These are phyloP conservation scores for Cryptosporidium muris DNA, from an alignment of 169 alveolate genomes.

Conservation along the genomic window DNA sequence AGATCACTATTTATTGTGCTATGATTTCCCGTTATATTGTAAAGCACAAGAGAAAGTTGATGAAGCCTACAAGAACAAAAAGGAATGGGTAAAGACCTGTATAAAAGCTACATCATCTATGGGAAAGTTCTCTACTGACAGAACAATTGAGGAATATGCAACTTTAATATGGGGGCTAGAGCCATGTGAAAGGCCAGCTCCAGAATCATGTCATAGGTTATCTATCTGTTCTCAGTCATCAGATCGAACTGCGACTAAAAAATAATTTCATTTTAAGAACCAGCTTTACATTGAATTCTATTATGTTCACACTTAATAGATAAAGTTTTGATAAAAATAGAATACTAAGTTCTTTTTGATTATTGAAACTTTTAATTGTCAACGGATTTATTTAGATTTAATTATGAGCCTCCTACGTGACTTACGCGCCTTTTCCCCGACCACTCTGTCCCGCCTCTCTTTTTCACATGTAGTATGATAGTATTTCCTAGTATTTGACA, in stretches of 20 bases:
- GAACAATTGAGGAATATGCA: conserved; percentile 89
- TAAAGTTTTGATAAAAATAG: not conserved
- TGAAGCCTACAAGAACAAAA: conserved; percentile 81
- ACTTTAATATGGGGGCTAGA: conserved; percentile 84
- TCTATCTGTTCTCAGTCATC: not conserved
- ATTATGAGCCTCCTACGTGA: too few species aligned
- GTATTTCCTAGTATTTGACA: not conserved
- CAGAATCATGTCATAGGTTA: conserved; percentile 48
- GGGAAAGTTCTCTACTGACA: conserved; percentile 91
- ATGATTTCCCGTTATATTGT: conserved; percentile 86
- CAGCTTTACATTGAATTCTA: too few species aligned
- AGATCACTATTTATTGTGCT: conserved; percentile 84
- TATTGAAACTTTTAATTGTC: not conserved
- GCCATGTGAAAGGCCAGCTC: conserved; percentile 70
- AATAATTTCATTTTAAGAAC: too few species aligned
- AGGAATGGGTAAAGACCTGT: conserved; percentile 85
- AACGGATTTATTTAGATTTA: not conserved
- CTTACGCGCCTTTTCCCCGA: too few species aligned
- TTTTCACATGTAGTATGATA: not conserved
- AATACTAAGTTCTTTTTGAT: too few species aligned
- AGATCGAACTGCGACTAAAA: too few species aligned
- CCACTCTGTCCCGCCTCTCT: not conserved
- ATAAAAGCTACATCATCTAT: conserved; percentile 84
- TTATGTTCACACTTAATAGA: not conserved
- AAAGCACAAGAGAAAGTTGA: conserved; percentile 88